phyloP scores from a whole-genome alignment of 371 early-diverging fungal genomes.

The Rhizomucor miehei region DNA sequence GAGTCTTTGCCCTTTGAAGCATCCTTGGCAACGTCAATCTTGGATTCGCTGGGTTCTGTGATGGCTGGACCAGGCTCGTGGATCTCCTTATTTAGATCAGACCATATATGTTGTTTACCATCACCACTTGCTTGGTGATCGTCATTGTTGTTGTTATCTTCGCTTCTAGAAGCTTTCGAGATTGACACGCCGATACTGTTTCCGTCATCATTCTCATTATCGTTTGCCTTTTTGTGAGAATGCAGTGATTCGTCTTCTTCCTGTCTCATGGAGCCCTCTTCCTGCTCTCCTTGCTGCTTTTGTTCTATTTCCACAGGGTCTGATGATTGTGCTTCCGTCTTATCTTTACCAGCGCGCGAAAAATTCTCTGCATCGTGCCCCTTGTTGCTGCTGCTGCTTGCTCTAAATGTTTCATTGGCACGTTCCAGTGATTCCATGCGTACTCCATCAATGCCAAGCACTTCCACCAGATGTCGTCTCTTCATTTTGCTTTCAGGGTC shows the following conservation, averaged over 20 bases:
- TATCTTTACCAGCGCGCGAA: no score
- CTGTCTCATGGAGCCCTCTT: no score
- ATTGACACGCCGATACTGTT: no score
- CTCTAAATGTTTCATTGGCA: conserved; percentile 9
- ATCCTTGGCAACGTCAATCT: conserved; percentile 31
- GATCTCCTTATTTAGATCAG: conserved; percentile 30
- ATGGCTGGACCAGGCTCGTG: conserved; percentile 36
- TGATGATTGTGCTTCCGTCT: no score
- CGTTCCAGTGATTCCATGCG: conserved; percentile 24
- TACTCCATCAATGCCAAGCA: conserved; percentile 40
- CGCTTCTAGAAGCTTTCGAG: not conserved
- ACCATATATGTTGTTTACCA: conserved; percentile 15
- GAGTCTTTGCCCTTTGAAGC: conserved; percentile 19
- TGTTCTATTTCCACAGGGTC: no score
- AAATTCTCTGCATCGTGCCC: no score
- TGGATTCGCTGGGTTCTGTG: conserved; percentile 30
- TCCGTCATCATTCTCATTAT: no score
- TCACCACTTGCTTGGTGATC: not conserved
- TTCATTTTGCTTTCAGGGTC: not conserved
- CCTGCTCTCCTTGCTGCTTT: no score
- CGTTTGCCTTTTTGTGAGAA: no score
- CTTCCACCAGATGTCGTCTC: conserved; percentile 35
- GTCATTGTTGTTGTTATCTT: not conserved
- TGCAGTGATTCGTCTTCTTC: no score
- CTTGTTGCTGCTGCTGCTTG: not conserved